Percentiles rank a stretch among this genome's conserved stretches.
These are phyloP conservation scores for Pisolithus sp. DNA, from an alignment of 768 basidiomycete genomes.

Conservation along the genomic window DNA sequence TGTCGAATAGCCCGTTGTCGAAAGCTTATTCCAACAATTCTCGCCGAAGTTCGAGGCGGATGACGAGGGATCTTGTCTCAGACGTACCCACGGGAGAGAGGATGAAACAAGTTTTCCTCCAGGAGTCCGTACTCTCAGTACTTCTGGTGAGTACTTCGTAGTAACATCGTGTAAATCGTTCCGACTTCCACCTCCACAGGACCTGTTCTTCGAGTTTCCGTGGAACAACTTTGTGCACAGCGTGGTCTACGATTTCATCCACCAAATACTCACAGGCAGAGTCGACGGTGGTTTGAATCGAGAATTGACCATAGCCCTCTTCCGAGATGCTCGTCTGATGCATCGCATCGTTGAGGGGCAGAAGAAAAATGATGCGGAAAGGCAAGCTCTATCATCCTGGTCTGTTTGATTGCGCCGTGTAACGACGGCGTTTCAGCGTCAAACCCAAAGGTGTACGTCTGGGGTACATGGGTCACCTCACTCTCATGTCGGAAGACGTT, in stretches of 20 bases:
- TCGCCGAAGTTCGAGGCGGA: constrained; percentile 49
- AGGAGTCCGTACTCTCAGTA: constrained; percentile 65
- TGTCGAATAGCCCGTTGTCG: constrained; percentile 23
- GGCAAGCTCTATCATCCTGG: constrained; percentile 37
- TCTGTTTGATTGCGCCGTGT: constrained; percentile 3
- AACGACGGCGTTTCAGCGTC: constrained; percentile 33
- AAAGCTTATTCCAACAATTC: constrained; percentile 40
- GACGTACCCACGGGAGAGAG: constrained; percentile 66
- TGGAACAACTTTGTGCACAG: constrained; percentile 98
- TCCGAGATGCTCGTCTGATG: constrained; percentile 80
- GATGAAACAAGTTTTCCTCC: constrained; percentile 73
- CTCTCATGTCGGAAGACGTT: constrained; percentile 91
- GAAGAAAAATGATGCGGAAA: constrained; percentile 66
- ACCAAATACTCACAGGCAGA: constrained; percentile 88
- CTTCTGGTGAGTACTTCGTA: constrained; percentile 56
- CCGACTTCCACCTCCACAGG: constrained; percentile 37
- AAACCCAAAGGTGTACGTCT: constrained; percentile 75
- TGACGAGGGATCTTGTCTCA: constrained; percentile 25
- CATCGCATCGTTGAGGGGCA: constrained; percentile 86
- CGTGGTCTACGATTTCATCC: constrained; percentile 91
- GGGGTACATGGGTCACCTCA: constrained; percentile 96
- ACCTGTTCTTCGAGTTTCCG: constrained; percentile 92
- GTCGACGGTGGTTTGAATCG: constrained; percentile 80
- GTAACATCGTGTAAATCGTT: not conserved
- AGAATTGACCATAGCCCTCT: constrained; percentile 75